Evolutionary conservation across 495 filamentous ascomycete genomes (phyloP), one percentile per base, ranked within the genome.

Genomic region (Jackrogersella minutella): DNA sequence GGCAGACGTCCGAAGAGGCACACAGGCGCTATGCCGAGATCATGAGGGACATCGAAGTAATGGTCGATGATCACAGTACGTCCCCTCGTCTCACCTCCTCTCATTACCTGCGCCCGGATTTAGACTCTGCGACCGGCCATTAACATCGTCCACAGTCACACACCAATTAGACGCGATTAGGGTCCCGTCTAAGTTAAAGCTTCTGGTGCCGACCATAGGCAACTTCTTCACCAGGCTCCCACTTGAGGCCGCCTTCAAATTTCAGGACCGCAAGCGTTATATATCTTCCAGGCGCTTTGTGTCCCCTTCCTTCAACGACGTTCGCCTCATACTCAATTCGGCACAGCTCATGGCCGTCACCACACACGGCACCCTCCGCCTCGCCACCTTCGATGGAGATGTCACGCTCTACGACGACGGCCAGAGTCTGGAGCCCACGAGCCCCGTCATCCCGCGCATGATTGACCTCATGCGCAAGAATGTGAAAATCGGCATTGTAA

Each of bases 341-440:
- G 93, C 95, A 47, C 96, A 99, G 78, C 79, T 97, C 21, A 89
- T 97, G 84, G 90, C 91, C 49, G 83, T 98, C 1, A 87, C 91
- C 5, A 85, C 82, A 13, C 82, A 82, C 41, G 85, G 87, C n/a
- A 83, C 84, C 1, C 78, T 96, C 6, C 84, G 93, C 64, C 86
- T 99, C 2, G 87, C 96, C 46, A 99, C 95, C 11, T 98, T 99
- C 70, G 95, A 99, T 75, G 96, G 96, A 73, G 96, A 99, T 71
- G 93, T 99, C 10, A 99, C 96, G 5, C 86, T 99, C 34, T 98
- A 98, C 75, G 93, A 97, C 64, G 94, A 99, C 72, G 96, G 94
- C 9, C 81, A 92, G 67, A 91, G 86, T 62, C 82, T 99, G 39
- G 87, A 85, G 31, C 73, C 84, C 1, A 81, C 84, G 16, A 96